Percentiles rank a stretch among this genome's conserved stretches.
These are phyloP conservation scores for Mortierella sp. DNA, from an alignment of 371 early-diverging fungal genomes.

Conservation along the genomic window DNA sequence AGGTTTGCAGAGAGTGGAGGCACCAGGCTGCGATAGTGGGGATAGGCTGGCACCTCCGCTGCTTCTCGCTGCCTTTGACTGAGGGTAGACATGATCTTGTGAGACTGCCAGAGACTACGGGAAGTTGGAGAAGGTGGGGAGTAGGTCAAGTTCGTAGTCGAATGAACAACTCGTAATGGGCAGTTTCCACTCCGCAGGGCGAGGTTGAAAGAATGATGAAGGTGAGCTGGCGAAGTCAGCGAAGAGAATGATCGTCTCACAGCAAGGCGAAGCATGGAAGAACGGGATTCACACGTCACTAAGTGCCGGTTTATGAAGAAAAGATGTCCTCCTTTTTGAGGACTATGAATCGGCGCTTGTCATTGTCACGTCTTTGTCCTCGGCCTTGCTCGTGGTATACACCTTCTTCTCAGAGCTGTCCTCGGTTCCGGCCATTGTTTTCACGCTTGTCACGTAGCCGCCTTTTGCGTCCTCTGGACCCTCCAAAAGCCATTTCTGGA, in stretches of 20 bases:
- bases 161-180: neutral
- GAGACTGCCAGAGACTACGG: neutral
- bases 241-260: neutral
- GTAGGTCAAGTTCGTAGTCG: neutral
- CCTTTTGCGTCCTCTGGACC: constrained; percentile 40
- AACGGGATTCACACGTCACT: constrained; percentile 18
- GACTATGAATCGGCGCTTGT: constrained; percentile 26
- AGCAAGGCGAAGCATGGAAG: neutral
- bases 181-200: neutral
- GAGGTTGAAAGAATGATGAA: neutral
- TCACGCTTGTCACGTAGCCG: constrained; percentile 17
- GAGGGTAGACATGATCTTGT: constrained; percentile 29
- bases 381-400: constrained; percentile 23
- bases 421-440: constrained; percentile 17
- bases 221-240: neutral
- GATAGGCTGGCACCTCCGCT: constrained; percentile 17
- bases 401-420: constrained; percentile 29
- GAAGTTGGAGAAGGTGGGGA: neutral
- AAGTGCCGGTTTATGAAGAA: constrained; percentile 11
- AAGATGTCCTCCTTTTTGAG: neutral
- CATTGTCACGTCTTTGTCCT: constrained; percentile 46
- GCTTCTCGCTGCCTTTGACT: constrained; percentile 18
- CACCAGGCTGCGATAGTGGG: constrained; percentile 64
- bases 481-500: constrained; percentile 47
- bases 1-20: constrained; percentile 75